phyloP scores from a whole-genome alignment of 805 yeast species.

The Pichia gijzeniarum region DNA sequence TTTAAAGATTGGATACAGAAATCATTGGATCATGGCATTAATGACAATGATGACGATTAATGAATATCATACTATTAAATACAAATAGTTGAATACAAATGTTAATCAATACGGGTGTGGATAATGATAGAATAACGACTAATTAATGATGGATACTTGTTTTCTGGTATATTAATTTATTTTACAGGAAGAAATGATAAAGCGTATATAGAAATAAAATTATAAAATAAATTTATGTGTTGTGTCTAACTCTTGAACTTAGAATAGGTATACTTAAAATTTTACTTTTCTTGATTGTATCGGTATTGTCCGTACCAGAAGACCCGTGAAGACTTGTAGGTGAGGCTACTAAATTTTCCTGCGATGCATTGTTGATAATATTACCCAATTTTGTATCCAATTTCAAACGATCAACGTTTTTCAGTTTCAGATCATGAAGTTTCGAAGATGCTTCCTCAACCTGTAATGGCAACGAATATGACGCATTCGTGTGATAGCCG shows the following conservation, averaged over 20 bases:
- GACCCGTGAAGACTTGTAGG: neutral
- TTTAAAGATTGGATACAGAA: conserved; percentile 31
- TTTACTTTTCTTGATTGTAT: conserved; percentile 6
- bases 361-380: conserved; percentile 20
- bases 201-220: too few relatives aligned
- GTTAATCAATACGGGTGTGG: neutral
- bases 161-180: too few relatives aligned
- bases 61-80: too few relatives aligned
- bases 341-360: conserved; percentile 16
- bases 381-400: conserved; percentile 25
- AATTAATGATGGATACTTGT: too few relatives aligned
- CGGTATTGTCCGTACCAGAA: too few relatives aligned
- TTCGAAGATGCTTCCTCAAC: conserved; percentile 26
- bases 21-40: neutral
- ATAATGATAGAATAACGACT: neutral
- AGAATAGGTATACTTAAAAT: conserved; percentile 30
- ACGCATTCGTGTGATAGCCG: neutral
- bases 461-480: conserved; percentile 14
- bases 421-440: conserved; percentile 23
- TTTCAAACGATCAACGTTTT: conserved; percentile 26
- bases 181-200: too few relatives aligned
- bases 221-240: conserved; percentile 8
- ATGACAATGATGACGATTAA: neutral
- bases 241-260: conserved; percentile 22
- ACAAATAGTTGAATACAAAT: too few relatives aligned